Evolutionary conservation across 108 stramenopile species (phyloP), one percentile per base, ranked within the genome.

Genomic region (Aurantiochytrium sp.): DNA sequence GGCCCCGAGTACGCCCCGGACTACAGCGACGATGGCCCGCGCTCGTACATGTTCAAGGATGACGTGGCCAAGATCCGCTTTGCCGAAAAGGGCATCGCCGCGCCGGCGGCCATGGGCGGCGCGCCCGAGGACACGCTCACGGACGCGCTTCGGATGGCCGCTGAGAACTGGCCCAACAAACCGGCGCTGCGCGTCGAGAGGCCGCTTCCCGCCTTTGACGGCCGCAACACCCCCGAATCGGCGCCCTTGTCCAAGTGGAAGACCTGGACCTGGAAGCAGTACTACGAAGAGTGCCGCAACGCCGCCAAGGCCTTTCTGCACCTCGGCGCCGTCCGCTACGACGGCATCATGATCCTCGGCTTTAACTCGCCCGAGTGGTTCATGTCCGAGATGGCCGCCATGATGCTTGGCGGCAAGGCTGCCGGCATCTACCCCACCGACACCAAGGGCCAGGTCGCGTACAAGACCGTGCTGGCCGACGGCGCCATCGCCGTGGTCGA

Each of bases 251-350:
- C n/a, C 2, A 34, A 87, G 22, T 93, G 90, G 90, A 90, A 81
- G 37, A 69, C 39, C 31, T 91, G 53, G 41, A 92, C 92, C 3
- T 94, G 91, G 91, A 73, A 89, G 68, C 89, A 94, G 65, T 94
- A 93, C 88, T 53, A 86, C 19, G 39, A 86, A 19, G 73, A 92
- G 10, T 91, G 86, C 17, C 24, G 90, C n/a, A 19, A 21, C 59
- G 94, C 94, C 87, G 95, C 91, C 85, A 94, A 94, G 88, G 90
- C 92, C 21, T 86, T 95, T 5, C 73, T 95, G 53, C 69, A 90
- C 2, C 69, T 95, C n/a, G 94, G 93, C 2, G 92, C 95, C 37
- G 90, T 88, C 12, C 90, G 90, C 27, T 92, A 92, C 55, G 91
- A 94, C 41, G 89, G 87, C 48, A 32, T 86, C 39, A 55, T 32